Conservation (phyloP, 2,329 filamentous ascomycete genomes). For the Xylariaceae sp. region DNA sequence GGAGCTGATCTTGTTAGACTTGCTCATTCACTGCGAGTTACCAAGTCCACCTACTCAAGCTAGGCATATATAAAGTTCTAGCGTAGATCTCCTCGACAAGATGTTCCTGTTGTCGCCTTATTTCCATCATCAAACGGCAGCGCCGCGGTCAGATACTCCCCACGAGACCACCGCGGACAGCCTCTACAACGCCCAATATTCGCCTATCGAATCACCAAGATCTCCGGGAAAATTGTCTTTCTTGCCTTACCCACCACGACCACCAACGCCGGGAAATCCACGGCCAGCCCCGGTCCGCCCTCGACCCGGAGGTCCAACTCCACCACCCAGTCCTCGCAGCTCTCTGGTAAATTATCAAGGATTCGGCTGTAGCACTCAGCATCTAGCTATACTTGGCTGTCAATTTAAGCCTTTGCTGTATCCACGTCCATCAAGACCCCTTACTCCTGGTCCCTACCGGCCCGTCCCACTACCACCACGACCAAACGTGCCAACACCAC, state of each 20-base stretch:
- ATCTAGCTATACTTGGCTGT: slow-evolving; percentile 22
- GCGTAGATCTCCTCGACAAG: neutral
- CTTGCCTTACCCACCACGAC: slow-evolving; percentile 36
- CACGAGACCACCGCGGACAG: neutral
- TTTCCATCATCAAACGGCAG: neutral
- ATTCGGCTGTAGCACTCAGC: slow-evolving; percentile 1
- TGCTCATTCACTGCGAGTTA: neutral
- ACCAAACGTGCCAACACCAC: slow-evolving; percentile 38
- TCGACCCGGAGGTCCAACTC: slow-evolving; percentile 37
- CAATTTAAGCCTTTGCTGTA: slow-evolving; percentile 15
- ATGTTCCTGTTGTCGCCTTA: slow-evolving; percentile 15
- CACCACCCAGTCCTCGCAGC: slow-evolving; percentile 38
- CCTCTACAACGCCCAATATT: neutral
- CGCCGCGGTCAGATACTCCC: neutral
- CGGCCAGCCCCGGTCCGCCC: slow-evolving; percentile 37
- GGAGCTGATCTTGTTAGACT: slow-evolving; percentile 8
- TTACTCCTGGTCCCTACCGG: slow-evolving; percentile 31
- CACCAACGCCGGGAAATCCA: slow-evolving; percentile 38
- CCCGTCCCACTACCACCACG: slow-evolving; percentile 35
- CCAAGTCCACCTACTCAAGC: too few species aligned
- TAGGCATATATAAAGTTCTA: neutral
- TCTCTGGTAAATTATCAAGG: too few species aligned
- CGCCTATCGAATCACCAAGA: neutral
- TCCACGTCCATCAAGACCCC: slow-evolving; percentile 35
- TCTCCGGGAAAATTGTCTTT: slow-evolving; percentile 4